Evolutionary conservation across 495 filamentous ascomycete species (phyloP), one percentile per base, ranked within the genome.

Genomic region (Annulohypoxylon nitens): DNA sequence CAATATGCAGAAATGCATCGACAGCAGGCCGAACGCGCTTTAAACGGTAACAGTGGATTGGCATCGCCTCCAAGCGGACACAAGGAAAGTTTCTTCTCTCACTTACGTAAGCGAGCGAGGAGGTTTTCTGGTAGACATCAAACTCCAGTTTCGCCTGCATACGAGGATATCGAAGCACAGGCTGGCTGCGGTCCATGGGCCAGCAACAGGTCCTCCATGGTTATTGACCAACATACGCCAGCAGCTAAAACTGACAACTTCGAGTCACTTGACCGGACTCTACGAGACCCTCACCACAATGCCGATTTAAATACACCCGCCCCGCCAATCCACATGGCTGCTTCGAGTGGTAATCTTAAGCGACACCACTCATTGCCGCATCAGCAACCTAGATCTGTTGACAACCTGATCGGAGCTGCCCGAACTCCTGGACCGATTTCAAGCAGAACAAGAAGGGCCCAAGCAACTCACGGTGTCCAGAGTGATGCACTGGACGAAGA

Each of bases 401-500:
- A 93, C 53, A 91, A 89, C 71, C 82, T 88, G 33, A 81, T 83
- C n/a, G 82, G 80, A 9, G 86, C 86, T 30, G 84, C 83, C 55
- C 84, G 84, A 4, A 84, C 79, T 14, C 78, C 81, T 48, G 88
- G 87, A 0, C 93, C 94, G 4, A 88, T 94, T 64, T 95, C 94
- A 3, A 94, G 92, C 79, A 86, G 95, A 67, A 97, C 94, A 9
- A 87, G 96, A 67, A 88, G 95, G 70, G 91, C 93, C 25, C 84
- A 95, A 75, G 92, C 94, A 67, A 86, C 90, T 67, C 90, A 93
- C 34, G 90, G 89, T 25, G 89, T 93, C 67, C 90, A 90, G 12
- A 97, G 98, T 77, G 97, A 98, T 80, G 97, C 94, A 3, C 93
- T 97, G 0, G 94, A 97, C 76, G 96, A 99, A 80, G 94, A 98